phyloP scores from a whole-genome alignment of 2,329 filamentous ascomycete species.

The Colletotrichum phormii region DNA sequence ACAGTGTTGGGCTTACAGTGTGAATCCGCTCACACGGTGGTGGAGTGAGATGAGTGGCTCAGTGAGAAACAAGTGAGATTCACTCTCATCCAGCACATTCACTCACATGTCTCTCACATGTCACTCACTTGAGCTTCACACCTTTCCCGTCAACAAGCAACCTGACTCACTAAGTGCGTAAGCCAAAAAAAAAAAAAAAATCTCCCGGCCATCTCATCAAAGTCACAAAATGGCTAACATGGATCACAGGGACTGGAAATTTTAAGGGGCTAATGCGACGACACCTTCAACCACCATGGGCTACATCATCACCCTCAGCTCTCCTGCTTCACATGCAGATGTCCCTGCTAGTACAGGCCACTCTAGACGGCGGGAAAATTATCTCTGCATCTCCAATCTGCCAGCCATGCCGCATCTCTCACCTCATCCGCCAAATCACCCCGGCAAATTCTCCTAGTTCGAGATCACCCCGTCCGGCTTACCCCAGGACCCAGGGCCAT shows the following conservation, averaged over 20 bases:
- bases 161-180: neutral
- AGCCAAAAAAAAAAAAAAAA: neutral
- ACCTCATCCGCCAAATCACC: neutral
- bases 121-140: neutral
- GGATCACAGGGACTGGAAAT: neutral
- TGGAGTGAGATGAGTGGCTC: conserved; percentile 7
- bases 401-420: neutral
- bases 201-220: neutral
- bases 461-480: conserved; percentile 1
- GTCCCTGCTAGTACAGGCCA: neutral
- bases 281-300: neutral
- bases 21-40: neutral
- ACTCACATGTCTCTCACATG: neutral
- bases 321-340: neutral
- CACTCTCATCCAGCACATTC: neutral
- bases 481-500: conserved; percentile 3
- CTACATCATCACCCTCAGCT: conserved; percentile 3
- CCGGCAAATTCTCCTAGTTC: conserved; percentile 19
- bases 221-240: neutral
- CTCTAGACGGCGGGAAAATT: conserved; percentile 11
- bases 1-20: neutral
- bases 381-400: neutral
- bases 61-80: neutral
- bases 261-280: neutral
- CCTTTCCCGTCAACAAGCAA: neutral